phyloP scores from a whole-genome alignment of 1,284 basidiomycete species.

The Rhodotorula sp. region DNA sequence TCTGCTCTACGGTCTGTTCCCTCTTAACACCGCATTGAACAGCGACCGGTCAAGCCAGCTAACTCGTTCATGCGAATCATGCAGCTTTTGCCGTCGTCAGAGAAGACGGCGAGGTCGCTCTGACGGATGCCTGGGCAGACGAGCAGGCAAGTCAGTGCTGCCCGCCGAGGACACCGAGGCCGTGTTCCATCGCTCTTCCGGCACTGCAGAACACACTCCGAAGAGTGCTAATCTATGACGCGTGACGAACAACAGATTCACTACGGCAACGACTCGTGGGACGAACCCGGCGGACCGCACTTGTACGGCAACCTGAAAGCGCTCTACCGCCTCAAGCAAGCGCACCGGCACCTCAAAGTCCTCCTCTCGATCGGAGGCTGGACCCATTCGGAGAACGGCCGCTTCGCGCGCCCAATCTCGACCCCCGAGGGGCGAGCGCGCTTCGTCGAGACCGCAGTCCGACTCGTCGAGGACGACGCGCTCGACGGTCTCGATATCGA shows the following conservation, averaged over 20 bases:
- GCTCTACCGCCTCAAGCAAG: conserved; percentile 74
- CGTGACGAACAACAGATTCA: conserved; percentile 45
- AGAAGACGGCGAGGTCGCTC: conserved; percentile 57
- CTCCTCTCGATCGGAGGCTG: conserved; percentile 51
- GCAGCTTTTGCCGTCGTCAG: conserved; percentile 74
- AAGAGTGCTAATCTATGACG: neutral
- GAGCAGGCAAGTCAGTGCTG: conserved; percentile 58
- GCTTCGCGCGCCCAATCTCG: conserved; percentile 35
- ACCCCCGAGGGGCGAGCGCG: conserved; percentile 54
- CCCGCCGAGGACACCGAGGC: neutral
- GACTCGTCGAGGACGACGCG: conserved; percentile 77
- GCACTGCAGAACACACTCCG: neutral
- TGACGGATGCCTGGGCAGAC: conserved; percentile 81
- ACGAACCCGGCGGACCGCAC: conserved; percentile 55
- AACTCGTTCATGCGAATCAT: neutral
- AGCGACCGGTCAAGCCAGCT: neutral
- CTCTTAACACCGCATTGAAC: neutral
- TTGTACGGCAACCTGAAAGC: conserved; percentile 77
- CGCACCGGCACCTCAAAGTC: conserved; percentile 57
- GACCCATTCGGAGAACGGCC: conserved; percentile 42
- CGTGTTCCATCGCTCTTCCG: neutral
- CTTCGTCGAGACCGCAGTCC: conserved; percentile 70
- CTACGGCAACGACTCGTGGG: conserved; percentile 77
- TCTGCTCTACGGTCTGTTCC: conserved; percentile 61
- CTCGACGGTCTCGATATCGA: conserved; percentile 64